Evolutionary conservation across 768 basidiomycete species (phyloP).

Genomic region (Nidula microcarpa): DNA sequence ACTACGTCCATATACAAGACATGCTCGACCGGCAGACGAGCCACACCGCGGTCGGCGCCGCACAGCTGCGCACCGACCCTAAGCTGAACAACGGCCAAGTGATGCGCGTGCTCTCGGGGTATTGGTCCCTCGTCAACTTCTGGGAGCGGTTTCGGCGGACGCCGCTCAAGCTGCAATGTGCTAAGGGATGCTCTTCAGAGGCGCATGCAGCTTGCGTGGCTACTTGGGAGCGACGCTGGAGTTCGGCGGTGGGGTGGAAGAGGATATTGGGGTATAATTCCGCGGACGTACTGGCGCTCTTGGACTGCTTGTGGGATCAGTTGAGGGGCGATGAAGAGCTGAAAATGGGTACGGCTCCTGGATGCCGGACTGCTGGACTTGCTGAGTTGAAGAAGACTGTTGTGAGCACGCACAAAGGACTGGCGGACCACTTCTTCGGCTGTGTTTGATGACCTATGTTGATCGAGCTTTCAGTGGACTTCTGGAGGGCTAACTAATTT

Average conservation of each 20-base stretch:
- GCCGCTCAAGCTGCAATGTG: slow-evolving; percentile 20
- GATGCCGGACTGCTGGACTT: slow-evolving; percentile 28
- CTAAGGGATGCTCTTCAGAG: slow-evolving; percentile 14
- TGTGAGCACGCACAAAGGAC: slow-evolving; percentile 12
- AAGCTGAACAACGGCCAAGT: slow-evolving; percentile 33
- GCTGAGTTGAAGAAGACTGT: slow-evolving; percentile 15
- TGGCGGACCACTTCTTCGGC: slow-evolving; percentile 23
- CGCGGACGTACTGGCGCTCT: slow-evolving; percentile 26
- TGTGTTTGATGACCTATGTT: neutral
- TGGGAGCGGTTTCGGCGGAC: slow-evolving; percentile 28
- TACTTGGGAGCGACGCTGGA: slow-evolving; percentile 31
- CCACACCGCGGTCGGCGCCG: slow-evolving; percentile 18
- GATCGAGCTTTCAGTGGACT: neutral
- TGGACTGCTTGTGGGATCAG: slow-evolving; percentile 26
- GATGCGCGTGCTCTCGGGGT: slow-evolving; percentile 29
- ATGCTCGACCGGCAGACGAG: slow-evolving; percentile 24
- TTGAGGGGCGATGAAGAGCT: slow-evolving; percentile 28
- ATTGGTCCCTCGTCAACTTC: slow-evolving; percentile 29
- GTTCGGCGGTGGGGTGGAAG: slow-evolving; percentile 24
- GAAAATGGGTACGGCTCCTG: slow-evolving; percentile 15
- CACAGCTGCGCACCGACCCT: slow-evolving; percentile 27
- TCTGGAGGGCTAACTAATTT: neutral
- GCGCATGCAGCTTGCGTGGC: slow-evolving; percentile 21
- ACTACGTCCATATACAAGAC: slow-evolving; percentile 32
- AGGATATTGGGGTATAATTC: slow-evolving; percentile 23